Evolutionary conservation across 345 rosid species (phyloP).

Genomic region (Carallia brachiata): DNA sequence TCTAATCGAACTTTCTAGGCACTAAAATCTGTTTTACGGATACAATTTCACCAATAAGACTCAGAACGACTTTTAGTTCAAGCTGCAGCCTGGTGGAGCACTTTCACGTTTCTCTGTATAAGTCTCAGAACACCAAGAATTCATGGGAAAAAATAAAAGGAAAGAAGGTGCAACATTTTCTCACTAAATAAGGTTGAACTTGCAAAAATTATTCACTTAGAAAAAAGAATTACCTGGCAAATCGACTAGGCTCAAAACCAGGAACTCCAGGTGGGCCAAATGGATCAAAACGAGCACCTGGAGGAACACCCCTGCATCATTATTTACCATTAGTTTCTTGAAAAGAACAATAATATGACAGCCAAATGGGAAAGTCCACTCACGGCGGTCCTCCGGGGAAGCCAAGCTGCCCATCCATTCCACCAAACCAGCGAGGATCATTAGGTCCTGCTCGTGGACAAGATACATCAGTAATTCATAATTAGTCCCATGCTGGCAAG

Average conservation of each 20-base stretch:
- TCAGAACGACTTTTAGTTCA: no score
- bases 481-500: not conserved
- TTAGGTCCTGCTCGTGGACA: constrained; percentile 60
- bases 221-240: constrained; percentile 48
- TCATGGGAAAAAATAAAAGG: no score
- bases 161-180: no score
- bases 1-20: no score
- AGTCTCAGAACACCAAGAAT: no score
- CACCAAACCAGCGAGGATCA: constrained; percentile 62
- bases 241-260: constrained; percentile 75
- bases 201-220: not conserved
- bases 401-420: constrained; percentile 35
- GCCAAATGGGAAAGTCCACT: constrained; percentile 17
- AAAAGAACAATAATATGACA: not conserved
- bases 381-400: constrained; percentile 58
- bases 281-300: constrained; percentile 95
- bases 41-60: no score
- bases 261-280: constrained; percentile 87
- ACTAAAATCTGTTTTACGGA: no score
- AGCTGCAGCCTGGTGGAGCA: no score
- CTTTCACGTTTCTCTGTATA: no score
- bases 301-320: constrained; percentile 66
- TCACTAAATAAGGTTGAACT: no score
- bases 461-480: not conserved
- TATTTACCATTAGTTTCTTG: not conserved